Conservation (phyloP, 2,329 filamentous ascomycete species). For the Thermomyces lanuginosus region DNA sequence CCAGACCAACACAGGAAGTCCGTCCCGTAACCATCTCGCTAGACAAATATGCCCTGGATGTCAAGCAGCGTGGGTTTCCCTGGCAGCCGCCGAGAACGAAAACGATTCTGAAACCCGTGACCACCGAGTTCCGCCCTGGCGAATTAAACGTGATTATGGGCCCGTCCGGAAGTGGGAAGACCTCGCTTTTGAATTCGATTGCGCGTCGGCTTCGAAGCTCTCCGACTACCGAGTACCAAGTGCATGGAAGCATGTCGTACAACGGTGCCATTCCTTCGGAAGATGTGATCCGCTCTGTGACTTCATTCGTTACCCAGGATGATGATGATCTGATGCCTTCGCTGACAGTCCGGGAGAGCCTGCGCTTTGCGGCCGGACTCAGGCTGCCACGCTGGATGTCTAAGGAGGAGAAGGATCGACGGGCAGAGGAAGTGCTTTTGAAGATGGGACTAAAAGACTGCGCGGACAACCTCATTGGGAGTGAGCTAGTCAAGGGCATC, state of each 20-base stretch:
- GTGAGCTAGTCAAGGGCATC: conserved; percentile 58
- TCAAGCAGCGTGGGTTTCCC: conserved; percentile 43
- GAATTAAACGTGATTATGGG: conserved; percentile 65
- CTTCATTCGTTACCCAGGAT: conserved; percentile 63
- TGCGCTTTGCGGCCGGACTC: conserved; percentile 54
- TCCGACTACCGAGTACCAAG: conserved; percentile 44
- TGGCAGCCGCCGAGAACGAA: conserved; percentile 28
- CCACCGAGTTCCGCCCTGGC: conserved; percentile 50
- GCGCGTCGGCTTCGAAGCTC: conserved; percentile 49
- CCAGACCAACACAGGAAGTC: conserved; percentile 36
- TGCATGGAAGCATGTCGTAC: conserved; percentile 48
- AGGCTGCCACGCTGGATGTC: conserved; percentile 56
- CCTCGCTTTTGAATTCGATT: conserved; percentile 57
- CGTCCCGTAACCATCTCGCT: conserved; percentile 50
- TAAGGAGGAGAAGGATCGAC: conserved; percentile 46
- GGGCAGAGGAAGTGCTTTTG: conserved; percentile 54
- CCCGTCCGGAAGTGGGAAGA: conserved; percentile 62
- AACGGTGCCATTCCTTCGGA: conserved; percentile 53
- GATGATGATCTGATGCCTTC: conserved; percentile 60
- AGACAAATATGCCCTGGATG: conserved; percentile 44
- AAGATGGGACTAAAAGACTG: conserved; percentile 68
- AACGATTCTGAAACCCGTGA: conserved; percentile 49
- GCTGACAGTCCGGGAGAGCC: conserved; percentile 58
- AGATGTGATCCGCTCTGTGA: conserved; percentile 53
- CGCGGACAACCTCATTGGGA: conserved; percentile 57